Percentiles rank a stretch among this genome's conserved stretches.
Conservation (phyloP, 805 yeast species). For the Wickerhamiella musiphila region DNA sequence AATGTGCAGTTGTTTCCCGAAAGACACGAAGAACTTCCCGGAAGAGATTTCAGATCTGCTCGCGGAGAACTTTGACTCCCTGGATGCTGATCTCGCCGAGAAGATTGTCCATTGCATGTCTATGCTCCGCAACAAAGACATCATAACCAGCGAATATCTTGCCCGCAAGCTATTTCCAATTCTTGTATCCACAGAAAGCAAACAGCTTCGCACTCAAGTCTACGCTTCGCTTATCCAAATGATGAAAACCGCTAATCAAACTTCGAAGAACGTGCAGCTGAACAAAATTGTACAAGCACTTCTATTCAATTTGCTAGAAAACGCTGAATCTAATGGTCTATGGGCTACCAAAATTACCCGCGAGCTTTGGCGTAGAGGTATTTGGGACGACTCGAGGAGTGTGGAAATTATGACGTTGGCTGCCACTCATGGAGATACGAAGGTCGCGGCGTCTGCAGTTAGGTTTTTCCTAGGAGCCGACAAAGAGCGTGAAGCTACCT, state of each 20-base stretch:
- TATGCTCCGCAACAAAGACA: constrained; percentile 74
- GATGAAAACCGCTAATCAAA: constrained; percentile 67
- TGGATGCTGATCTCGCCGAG: constrained; percentile 75
- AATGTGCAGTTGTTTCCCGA: constrained; percentile 77
- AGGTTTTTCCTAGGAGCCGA: constrained; percentile 89
- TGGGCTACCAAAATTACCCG: constrained; percentile 95
- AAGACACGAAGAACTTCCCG: constrained; percentile 74
- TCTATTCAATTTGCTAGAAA: constrained; percentile 70
- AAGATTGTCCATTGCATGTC: constrained; percentile 79
- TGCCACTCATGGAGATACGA: constrained; percentile 68
- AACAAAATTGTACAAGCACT: constrained; percentile 85
- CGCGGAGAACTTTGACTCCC: constrained; percentile 57
- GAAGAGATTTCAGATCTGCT: constrained; percentile 56
- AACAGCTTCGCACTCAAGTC: constrained; percentile 65
- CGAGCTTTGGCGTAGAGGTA: constrained; percentile 93
- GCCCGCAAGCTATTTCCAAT: constrained; percentile 83
- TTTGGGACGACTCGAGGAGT: constrained; percentile 94
- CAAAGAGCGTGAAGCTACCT: constrained; percentile 72
- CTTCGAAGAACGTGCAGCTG: constrained; percentile 77
- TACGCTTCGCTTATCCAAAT: constrained; percentile 64
- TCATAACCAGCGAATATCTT: constrained; percentile 60
- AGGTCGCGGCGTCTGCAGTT: constrained; percentile 81
- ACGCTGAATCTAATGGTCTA: constrained; percentile 66
- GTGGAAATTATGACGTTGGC: constrained; percentile 98
- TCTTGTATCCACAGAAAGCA: constrained; percentile 49